Base-by-base conservation (phyloP, 371 early-diverging fungal species). In the Gilbertella persicaria region DNA sequence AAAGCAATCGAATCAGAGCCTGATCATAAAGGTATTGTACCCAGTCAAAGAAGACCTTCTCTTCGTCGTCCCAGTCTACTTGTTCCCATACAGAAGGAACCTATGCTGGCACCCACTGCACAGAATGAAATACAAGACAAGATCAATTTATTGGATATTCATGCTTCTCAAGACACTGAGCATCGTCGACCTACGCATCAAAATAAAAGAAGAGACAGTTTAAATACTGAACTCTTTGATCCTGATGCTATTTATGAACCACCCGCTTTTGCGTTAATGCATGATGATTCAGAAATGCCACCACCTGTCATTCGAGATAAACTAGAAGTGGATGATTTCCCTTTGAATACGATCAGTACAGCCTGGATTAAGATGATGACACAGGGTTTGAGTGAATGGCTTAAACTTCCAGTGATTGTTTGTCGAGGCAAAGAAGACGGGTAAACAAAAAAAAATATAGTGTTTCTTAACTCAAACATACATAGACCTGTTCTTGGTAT, bases 301-400 rank as follows among this genome's bases (percentile, higher is more conserved):
- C 84, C 82, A 9, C 78, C 85, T 0, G 67, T 84, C 19, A 72
- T 72, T 21, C 41, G 78, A 23, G 87, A 87, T 55, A 54, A 58
- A 26, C 52, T 87, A 23, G 71, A 67, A 25, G 70, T 87, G 45
- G 82, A 82, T 16, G 87, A 87, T 35, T 85, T 82, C 43, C 79
- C 78, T 10, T 47, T 57, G 2, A 74, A 78, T 3, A 66, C 69
- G 12, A 83, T 82, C 26, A 74, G 74, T 39, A 85, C 86, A 2
- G 79, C 71, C 0, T 87, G 84, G 83, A 85, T 87, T 41, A 87
- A 85, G 42, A 80, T 87, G 73, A 78, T 85, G 55, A 87, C 82
- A 40, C 83, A 85, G 52, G 87, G 70, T n/a, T 49, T 85, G 43
- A 64, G 75, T 39, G 85, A 87, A 55, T 85, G 87, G 87, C 41